Conservation (phyloP, 2,329 filamentous ascomycete species). For the Didymella pomorum region DNA sequence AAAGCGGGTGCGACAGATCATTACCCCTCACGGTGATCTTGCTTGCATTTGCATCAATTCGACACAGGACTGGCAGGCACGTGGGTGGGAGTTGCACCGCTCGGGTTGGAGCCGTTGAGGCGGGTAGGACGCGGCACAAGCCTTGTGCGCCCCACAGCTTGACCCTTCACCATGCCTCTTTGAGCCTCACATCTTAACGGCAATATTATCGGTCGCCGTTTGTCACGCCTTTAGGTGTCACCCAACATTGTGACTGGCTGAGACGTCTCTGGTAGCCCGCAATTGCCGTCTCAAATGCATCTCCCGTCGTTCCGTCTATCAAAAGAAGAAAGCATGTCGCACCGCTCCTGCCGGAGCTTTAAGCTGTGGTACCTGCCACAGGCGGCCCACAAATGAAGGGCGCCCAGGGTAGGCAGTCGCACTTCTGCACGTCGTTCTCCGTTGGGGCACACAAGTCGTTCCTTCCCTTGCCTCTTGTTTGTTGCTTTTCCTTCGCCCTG, state of each 20-base stretch:
- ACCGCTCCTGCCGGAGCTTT: background rate
- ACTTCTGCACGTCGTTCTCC: background rate
- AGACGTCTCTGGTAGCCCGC: background rate
- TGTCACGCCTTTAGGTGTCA: background rate
- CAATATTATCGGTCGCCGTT: background rate
- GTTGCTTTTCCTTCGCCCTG: background rate
- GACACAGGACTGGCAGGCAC: conserved; percentile 1
- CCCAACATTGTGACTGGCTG: conserved; percentile 5
- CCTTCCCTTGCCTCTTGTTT: background rate
- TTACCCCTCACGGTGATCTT: background rate
- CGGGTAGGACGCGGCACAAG: conserved; percentile 14
- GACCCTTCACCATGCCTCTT: conserved; percentile 6
- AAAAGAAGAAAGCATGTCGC: conserved; percentile 2
- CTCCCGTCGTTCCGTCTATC: background rate
- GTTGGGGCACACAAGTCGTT: background rate
- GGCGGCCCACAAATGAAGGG: background rate
- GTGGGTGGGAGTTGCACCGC: conserved; percentile 1
- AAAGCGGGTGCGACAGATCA: conserved; percentile 1
- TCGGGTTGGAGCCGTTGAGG: conserved; percentile 4
- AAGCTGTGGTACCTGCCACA: background rate
- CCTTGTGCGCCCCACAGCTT: conserved; percentile 14
- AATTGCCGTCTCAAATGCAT: background rate
- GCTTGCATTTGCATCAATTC: conserved; percentile 2
- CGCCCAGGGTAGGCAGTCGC: background rate
- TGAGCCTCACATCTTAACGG: background rate